Percentiles rank a stretch among this genome's conserved stretches.
Conservation (phyloP, 768 basidiomycete genomes). For the Mycena olivaceomarginata region DNA sequence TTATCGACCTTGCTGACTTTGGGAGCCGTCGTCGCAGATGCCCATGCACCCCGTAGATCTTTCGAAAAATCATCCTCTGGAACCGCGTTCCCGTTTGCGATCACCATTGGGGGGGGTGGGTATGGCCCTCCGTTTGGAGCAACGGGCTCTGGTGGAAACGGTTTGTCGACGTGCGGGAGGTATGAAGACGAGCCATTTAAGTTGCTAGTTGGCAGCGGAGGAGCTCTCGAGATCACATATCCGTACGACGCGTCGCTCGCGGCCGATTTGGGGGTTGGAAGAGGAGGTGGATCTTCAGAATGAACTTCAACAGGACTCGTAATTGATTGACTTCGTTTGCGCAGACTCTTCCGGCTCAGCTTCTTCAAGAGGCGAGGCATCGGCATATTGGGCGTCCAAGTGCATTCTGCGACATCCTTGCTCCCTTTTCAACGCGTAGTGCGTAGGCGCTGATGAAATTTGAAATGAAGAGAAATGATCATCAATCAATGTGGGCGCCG, state of each 20-base stretch:
- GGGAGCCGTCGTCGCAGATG: constrained; percentile 33
- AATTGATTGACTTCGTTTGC: constrained; percentile 26
- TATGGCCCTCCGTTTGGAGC: constrained; percentile 4
- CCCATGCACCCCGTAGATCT: constrained; percentile 33
- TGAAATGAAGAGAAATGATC: too few relatives aligned
- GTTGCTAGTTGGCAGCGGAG: background rate
- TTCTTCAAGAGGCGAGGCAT: constrained; percentile 40
- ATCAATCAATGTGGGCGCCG: too few relatives aligned
- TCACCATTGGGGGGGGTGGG: background rate
- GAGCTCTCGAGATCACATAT: background rate
- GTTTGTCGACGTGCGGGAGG: constrained; percentile 6
- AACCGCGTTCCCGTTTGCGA: background rate
- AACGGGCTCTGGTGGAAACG: background rate
- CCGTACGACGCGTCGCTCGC: constrained; percentile 24
- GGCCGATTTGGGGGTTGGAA: constrained; percentile 16
- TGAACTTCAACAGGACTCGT: background rate
- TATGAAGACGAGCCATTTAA: background rate
- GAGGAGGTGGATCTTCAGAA: background rate
- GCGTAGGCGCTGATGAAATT: too few relatives aligned
- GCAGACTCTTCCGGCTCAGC: constrained; percentile 36
- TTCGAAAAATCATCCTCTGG: constrained; percentile 38
- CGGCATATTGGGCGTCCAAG: constrained; percentile 21
- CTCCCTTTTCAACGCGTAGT: too few relatives aligned
- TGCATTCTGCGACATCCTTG: background rate
- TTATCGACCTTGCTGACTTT: constrained; percentile 37